These are phyloP conservation scores for Candida xiaguanensis DNA, from an alignment of 805 yeast genomes.

Conservation along the genomic window DNA sequence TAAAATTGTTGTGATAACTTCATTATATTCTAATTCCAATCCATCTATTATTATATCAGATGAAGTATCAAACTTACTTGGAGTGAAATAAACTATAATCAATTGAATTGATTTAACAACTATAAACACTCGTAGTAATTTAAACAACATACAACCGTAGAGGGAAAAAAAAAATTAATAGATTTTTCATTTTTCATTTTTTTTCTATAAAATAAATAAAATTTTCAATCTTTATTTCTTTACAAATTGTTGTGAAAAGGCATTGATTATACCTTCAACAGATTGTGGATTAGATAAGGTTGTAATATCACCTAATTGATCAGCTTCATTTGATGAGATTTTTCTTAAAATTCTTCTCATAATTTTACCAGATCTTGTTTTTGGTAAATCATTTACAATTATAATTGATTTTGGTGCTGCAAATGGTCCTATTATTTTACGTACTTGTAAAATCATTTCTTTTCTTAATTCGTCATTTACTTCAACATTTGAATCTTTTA, in stretches of 20 bases:
- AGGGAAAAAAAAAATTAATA: background rate
- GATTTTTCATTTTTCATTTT: background rate
- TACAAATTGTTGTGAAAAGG: slow-evolving; percentile 37
- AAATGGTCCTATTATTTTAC: slow-evolving; percentile 81
- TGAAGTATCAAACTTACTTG: slow-evolving; percentile 49
- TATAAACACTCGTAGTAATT: slow-evolving; percentile 17
- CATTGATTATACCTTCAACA: slow-evolving; percentile 60
- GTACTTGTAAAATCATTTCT: slow-evolving; percentile 63
- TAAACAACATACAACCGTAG: slow-evolving; percentile 1
- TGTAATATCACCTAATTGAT: slow-evolving; percentile 75
- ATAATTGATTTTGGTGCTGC: slow-evolving; percentile 79
- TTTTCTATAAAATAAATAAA: slow-evolving; percentile 1
- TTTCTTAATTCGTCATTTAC: slow-evolving; percentile 53
- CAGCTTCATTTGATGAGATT: slow-evolving; percentile 70
- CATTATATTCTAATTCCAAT: slow-evolving; percentile 1
- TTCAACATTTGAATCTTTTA: slow-evolving; percentile 46
- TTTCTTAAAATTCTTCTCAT: slow-evolving; percentile 85
- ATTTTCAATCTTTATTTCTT: slow-evolving; percentile 24
- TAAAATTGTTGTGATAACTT: slow-evolving; percentile 20
- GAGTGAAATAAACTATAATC: slow-evolving; percentile 33
- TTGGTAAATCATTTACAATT: slow-evolving; percentile 74
- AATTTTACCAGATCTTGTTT: slow-evolving; percentile 83
- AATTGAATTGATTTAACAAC: slow-evolving; percentile 37
- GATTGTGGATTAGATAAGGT: slow-evolving; percentile 75
- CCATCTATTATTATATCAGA: slow-evolving; percentile 31